phyloP scores from a whole-genome alignment of 2,329 filamentous ascomycete genomes.

The Orbilia ellipsospora region DNA sequence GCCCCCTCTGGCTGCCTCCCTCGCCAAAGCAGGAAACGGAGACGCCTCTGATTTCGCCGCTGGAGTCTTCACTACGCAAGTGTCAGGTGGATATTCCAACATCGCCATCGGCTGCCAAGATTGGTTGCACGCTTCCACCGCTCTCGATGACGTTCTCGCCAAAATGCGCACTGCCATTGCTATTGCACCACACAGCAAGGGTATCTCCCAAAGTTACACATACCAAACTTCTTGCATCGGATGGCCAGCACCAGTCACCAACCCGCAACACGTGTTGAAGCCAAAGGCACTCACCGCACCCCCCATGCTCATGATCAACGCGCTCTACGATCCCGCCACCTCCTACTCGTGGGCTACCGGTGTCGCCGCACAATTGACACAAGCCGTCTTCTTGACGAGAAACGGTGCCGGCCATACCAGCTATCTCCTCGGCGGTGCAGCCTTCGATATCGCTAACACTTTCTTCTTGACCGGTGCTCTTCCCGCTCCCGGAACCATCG shows the following conservation, averaged over 20 bases:
- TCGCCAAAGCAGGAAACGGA: constrained; percentile 61
- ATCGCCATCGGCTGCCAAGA: constrained; percentile 63
- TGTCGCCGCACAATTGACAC: constrained; percentile 61
- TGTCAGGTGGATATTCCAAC: constrained; percentile 59
- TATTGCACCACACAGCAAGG: constrained; percentile 62
- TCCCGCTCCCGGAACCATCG: constrained; percentile 58
- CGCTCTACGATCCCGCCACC: constrained; percentile 63
- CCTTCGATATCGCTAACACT: constrained; percentile 60
- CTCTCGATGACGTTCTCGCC: background rate
- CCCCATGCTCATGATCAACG: constrained; percentile 63
- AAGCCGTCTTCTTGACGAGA: constrained; percentile 62
- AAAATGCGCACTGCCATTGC: constrained; percentile 57
- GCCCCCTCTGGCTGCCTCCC: constrained; percentile 56
- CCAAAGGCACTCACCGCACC: constrained; percentile 57
- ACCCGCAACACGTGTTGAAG: constrained; percentile 58
- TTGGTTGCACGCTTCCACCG: constrained; percentile 60
- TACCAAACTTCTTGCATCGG: constrained; percentile 63
- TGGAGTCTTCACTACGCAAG: constrained; percentile 57
- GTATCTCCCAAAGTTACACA: constrained; percentile 61
- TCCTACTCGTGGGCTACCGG: constrained; percentile 62
- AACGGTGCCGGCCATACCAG: constrained; percentile 64
- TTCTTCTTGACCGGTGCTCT: constrained; percentile 62
- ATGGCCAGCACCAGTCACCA: constrained; percentile 62
- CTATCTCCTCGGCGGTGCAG: constrained; percentile 60
- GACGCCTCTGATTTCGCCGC: constrained; percentile 62